These are phyloP conservation scores for Bipolaris gigantea DNA, from an alignment of 2,329 filamentous ascomycete genomes.

Conservation along the genomic window DNA sequence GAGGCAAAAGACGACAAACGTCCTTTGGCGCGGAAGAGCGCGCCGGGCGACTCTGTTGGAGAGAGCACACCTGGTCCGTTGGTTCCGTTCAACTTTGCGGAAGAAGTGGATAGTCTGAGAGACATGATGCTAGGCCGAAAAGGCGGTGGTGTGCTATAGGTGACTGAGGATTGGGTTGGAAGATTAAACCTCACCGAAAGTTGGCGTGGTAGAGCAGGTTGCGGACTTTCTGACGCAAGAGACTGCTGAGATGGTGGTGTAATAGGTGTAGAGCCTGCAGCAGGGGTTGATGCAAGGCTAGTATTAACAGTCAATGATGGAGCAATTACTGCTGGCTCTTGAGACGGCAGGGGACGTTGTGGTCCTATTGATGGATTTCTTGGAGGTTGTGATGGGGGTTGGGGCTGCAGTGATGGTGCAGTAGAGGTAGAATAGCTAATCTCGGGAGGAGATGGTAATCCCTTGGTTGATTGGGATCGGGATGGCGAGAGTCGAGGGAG, in stretches of 20 bases:
- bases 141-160: slow-evolving; percentile 5
- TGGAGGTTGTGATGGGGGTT: neutral
- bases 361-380: neutral
- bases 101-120: slow-evolving; percentile 3
- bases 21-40: slow-evolving; percentile 19
- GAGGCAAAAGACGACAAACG: slow-evolving; percentile 25
- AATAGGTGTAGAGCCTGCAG: neutral
- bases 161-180: slow-evolving; percentile 6
- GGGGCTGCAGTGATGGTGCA: neutral
- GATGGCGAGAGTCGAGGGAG: neutral
- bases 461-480: slow-evolving; percentile 2
- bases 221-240: neutral
- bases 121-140: slow-evolving; percentile 12
- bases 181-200: slow-evolving; percentile 10
- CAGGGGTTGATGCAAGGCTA: neutral
- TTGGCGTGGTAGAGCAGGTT: neutral
- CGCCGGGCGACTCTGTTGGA: slow-evolving; percentile 26
- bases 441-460: slow-evolving; percentile 1
- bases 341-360: neutral
- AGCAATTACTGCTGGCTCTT: neutral
- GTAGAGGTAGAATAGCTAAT: slow-evolving; percentile 4
- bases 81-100: slow-evolving; percentile 1
- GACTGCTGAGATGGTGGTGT: neutral
- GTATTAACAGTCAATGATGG: neutral
- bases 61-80: slow-evolving; percentile 19